Evolutionary conservation across 2,329 filamentous ascomycete species (phyloP), one percentile per base, ranked within the genome.

Genomic region (Teratosphaeria nubilosa): DNA sequence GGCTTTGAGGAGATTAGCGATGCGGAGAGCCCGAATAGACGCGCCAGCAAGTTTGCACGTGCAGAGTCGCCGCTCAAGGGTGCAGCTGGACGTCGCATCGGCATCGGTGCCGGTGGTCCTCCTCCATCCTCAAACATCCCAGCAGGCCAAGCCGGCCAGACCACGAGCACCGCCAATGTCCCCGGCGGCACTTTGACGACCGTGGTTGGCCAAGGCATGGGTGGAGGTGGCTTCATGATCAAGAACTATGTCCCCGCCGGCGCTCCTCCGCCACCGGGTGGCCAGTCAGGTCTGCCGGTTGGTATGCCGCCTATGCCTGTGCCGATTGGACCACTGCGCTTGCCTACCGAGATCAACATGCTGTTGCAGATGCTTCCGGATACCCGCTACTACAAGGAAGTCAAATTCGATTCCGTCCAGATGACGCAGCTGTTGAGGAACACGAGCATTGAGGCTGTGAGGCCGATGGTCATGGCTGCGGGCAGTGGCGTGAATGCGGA

Each of bases 61-160:
- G 91, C 87, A n/a, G 91, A 89, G 58, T 97, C 92, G 5, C 94
- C 95, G 0, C 80, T 97, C 41, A 99, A 97, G 72, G 90, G 90
- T 14, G 89, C 90, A 1, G 90, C 92, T 41, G 90, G 90, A 27
- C 86, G 91, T 58, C 86, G 91, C 90, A 94, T 67, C 61, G 31
- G 51, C 41, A n/a, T 32, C 50, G 53, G 53, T 37, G 31, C 45
- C 10, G 32, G 48, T 37, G 57, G 34, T 34, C 34, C 31, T 16
- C 24, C 34, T n/a, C 56, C 59, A 2, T 16, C 50, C 13, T 20
- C 51, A 7, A 54, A 31, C 24, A 10, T 48, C 41, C 41, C 16
- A 22, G n/a, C 41, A 10, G 41, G 41, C 22, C 51, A n/a, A 90
- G 24, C 30, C 30, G 32, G 53, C 13, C 31, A 27, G 9, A n/a